A percentile compares a stretch with the other conserved stretches of the same genome.
Conservation (phyloP, 2,329 filamentous ascomycete species). For the Rugonectria rugulosa region DNA sequence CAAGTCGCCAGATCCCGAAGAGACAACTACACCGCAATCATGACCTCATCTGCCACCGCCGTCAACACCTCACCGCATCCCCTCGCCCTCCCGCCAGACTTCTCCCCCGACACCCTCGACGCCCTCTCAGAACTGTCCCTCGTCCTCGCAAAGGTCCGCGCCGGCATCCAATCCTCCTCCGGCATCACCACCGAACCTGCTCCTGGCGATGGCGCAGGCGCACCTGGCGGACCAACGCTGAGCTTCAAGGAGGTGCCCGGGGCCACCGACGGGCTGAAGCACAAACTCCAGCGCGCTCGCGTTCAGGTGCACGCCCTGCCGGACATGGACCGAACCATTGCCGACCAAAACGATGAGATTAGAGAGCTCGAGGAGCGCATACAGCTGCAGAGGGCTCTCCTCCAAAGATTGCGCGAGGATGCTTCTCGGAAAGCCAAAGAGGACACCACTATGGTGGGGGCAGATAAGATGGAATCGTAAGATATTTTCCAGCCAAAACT, state of each 20-base stretch:
- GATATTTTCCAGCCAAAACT: background rate
- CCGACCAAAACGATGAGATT: conserved; percentile 78
- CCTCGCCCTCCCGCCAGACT: conserved; percentile 66
- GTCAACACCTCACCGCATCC: conserved; percentile 43
- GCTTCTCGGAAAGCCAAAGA: conserved; percentile 48
- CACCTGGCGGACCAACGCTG: conserved; percentile 47
- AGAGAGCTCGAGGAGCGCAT: conserved; percentile 70
- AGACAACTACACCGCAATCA: conserved; percentile 24
- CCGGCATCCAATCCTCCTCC: conserved; percentile 51
- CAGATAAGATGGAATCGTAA: conserved; percentile 54
- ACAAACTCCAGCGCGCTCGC: conserved; percentile 82
- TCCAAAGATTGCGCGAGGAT: conserved; percentile 60
- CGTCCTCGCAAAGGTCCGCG: conserved; percentile 77
- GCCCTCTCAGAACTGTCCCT: conserved; percentile 82
- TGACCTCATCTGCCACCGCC: conserved; percentile 39
- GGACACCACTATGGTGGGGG: conserved; percentile 26
- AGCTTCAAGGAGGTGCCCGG: conserved; percentile 78
- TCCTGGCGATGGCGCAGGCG: conserved; percentile 43
- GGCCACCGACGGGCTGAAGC: conserved; percentile 80
- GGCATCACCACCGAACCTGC: conserved; percentile 51
- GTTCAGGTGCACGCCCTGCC: conserved; percentile 70
- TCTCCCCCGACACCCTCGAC: conserved; percentile 85
- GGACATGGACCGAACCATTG: conserved; percentile 71
- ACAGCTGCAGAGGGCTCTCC: conserved; percentile 64
- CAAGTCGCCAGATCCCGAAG: conserved; percentile 16